Base-by-base conservation (phyloP, 2,329 filamentous ascomycete species). In the Phialemonium atrogriseum region DNA sequence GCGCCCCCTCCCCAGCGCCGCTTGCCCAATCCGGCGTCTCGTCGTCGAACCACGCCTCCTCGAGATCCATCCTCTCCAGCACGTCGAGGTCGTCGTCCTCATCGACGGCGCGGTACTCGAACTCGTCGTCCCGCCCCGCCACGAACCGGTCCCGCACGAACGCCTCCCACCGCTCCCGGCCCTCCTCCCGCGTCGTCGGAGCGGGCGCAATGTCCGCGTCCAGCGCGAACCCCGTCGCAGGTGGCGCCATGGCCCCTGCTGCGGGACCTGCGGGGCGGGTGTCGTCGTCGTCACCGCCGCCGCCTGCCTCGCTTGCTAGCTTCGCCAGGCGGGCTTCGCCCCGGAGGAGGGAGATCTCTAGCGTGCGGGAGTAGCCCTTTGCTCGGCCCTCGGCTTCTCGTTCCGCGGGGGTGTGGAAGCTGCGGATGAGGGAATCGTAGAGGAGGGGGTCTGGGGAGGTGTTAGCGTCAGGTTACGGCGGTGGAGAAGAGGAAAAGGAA, bases 41-140 rank as follows among this genome's bases (percentile, higher is more conserved):
- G 5, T 77, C 76, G 14, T 87, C 84, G 49, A 93, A 88, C 63
- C 84, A 94, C 13, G 68, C 68, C 22, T 94, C 84, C 54, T 89
- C 70, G 10, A 63, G 62, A 32, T 80, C 77, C n/a, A 65, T 58
- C 40, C 61, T 73, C 64, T 49, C 68, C 55, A 64, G 58, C 51
- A 55, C 74, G 51, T 94, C 85, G 34, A 77, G 79, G 13, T 78
- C 77, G 18, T 86, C 78, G 47, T 82, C 77, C 21, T 62, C 60
- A 49, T 94, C 87, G 5, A 94, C 79, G 3, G 42, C 46, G 2
- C 47, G 54, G 50, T 94, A 94, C 39, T 89, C 80, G 46, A 93
- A 89, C 28, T 93, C 85, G 2, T 69, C 65, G 48, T 93, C 87
- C 5, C 69, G 68, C 1, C 87, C 87, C 13, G 68, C 60, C 18